These are phyloP conservation scores for Fragaria nilgerrensis DNA, from an alignment of 306 rosid genomes.

Conservation along the genomic window DNA sequence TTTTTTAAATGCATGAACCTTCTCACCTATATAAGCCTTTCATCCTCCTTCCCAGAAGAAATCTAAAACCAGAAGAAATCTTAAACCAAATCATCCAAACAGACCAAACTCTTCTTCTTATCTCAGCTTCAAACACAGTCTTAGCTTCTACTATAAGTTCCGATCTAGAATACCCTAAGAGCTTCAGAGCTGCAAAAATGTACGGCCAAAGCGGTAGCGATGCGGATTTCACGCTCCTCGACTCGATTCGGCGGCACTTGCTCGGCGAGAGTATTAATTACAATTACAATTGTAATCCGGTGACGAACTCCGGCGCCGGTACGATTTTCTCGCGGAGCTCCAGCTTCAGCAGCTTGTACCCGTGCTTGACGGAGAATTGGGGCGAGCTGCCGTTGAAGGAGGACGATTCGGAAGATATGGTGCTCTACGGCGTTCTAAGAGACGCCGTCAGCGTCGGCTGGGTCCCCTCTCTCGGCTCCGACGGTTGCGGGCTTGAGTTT, in stretches of 20 bases:
- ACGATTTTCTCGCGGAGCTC: conserved; percentile 50
- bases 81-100: background rate
- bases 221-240: conserved; percentile 44
- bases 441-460: conserved; percentile 71
- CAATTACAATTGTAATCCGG: conserved; percentile 11
- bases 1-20: conserved; percentile 51
- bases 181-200: conserved; percentile 12
- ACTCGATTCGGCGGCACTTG: conserved; percentile 63
- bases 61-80: conserved; percentile 8
- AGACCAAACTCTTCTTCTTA: too few relatives aligned
- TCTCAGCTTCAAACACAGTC: background rate
- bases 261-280: conserved; percentile 43
- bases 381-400: conserved; percentile 77
- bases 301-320: conserved; percentile 9
- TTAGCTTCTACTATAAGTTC: background rate
- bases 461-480: conserved; percentile 61
- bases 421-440: conserved; percentile 66
- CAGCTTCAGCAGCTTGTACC: conserved; percentile 56
- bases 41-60: background rate
- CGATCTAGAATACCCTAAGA: background rate
- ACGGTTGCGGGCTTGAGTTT: conserved; percentile 21
- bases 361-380: conserved; percentile 71
- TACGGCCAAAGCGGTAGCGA: conserved; percentile 27
- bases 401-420: conserved; percentile 83
- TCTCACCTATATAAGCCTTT: conserved; percentile 37